phyloP scores from a whole-genome alignment of 805 yeast genomes.

The Millerozyma acaciae region DNA sequence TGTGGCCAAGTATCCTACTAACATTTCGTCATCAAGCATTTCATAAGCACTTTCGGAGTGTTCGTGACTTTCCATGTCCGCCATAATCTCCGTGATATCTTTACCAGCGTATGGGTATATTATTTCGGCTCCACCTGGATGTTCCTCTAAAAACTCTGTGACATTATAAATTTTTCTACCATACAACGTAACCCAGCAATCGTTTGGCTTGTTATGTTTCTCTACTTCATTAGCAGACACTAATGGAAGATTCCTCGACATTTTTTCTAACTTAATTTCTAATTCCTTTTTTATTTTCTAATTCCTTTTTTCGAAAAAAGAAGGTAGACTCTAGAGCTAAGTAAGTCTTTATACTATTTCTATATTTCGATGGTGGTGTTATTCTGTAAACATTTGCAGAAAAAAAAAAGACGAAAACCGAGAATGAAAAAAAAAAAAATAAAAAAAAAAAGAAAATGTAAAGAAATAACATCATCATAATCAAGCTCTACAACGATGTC shows the following conservation, averaged over 20 bases:
- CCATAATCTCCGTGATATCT: slow-evolving; percentile 68
- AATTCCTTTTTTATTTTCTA: slow-evolving; percentile 18
- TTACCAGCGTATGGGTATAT: slow-evolving; percentile 56
- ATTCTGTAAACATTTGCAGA: no score
- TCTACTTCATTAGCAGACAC: slow-evolving; percentile 51
- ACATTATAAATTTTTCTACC: slow-evolving; percentile 82
- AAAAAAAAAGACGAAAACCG: no score
- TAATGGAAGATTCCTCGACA: slow-evolving; percentile 49
- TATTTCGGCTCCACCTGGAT: slow-evolving; percentile 65
- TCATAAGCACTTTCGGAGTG: slow-evolving; percentile 87
- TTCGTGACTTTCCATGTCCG: slow-evolving; percentile 66
- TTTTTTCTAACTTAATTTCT: slow-evolving; percentile 16
- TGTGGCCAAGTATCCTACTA: slow-evolving; percentile 82
- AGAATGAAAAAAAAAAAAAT: no score
- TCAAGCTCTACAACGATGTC: no score
- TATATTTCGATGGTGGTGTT: no score
- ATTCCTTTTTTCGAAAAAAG: no score
- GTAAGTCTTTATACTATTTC: no score
- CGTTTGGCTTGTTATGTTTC: slow-evolving; percentile 47
- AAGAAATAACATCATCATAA: no score
- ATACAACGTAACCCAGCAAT: slow-evolving; percentile 80
- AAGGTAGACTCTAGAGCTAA: no score
- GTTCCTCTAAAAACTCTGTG: slow-evolving; percentile 66
- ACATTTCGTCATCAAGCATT: slow-evolving; percentile 73
- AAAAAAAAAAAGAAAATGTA: no score